Conservation (phyloP, 78 protist genomes). For the Dictyostelium purpureum region DNA sequence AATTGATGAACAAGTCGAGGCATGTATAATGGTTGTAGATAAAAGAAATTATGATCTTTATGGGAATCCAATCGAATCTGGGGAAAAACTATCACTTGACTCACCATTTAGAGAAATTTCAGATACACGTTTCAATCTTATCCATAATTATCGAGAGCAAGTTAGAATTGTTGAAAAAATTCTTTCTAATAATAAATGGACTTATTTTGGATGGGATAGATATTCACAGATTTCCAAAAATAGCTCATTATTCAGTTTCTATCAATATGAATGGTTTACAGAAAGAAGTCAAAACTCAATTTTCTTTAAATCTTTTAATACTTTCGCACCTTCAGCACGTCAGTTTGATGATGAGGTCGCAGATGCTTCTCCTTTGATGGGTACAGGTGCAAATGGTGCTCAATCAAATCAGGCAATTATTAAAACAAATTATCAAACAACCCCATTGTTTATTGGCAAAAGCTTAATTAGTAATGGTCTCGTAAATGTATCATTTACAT, state of each 20-base stretch:
- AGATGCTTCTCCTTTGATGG: no score
- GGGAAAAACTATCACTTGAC: background rate
- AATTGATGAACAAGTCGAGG: constrained; percentile 2
- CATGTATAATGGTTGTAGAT: constrained; percentile 42
- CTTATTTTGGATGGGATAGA: background rate
- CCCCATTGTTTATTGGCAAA: constrained; percentile 50
- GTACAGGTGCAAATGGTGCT: no score
- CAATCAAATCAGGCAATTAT: no score
- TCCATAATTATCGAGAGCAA: background rate
- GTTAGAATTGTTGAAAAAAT: background rate
- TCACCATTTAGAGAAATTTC: background rate
- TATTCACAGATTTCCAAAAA: no score
- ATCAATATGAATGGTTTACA: no score
- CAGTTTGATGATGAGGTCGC: no score
- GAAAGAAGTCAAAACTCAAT: no score
- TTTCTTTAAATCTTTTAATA: no score
- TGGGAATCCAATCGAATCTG: constrained; percentile 21
- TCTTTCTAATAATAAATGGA: background rate
- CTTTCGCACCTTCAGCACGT: no score
- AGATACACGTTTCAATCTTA: constrained; percentile 3
- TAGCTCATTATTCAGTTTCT: background rate
- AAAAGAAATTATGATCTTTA: constrained; percentile 32
- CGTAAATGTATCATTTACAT: background rate
- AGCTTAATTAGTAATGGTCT: background rate
- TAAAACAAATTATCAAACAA: constrained; percentile 12